phyloP scores from a whole-genome alignment of 805 yeast genomes.

The Lachancea nothofagi region DNA sequence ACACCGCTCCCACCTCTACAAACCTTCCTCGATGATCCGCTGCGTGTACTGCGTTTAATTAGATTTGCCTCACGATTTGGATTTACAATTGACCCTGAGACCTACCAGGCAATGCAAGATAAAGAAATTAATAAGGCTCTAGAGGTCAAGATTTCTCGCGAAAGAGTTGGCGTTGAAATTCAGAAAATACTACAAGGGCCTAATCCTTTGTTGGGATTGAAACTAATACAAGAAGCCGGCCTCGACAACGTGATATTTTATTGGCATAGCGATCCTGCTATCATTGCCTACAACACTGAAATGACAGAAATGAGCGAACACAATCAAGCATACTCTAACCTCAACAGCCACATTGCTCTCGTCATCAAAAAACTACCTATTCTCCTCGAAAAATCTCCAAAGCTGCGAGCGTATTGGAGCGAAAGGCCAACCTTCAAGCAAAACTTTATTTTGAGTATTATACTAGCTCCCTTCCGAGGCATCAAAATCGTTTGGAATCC shows the following conservation, averaged over 20 bases:
- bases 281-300: constrained; percentile 19
- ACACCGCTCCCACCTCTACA: constrained; percentile 83
- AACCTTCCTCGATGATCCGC: constrained; percentile 91
- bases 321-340: constrained; percentile 5
- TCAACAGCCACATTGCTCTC: constrained; percentile 7
- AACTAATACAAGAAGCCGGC: constrained; percentile 48
- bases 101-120: constrained; percentile 60
- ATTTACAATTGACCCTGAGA: constrained; percentile 55
- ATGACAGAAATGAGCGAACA: constrained; percentile 12
- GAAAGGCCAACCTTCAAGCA: constrained; percentile 14
- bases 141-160: constrained; percentile 73
- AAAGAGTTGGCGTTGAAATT: constrained; percentile 82
- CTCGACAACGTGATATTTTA: constrained; percentile 57
- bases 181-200: constrained; percentile 66
- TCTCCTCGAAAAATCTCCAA: constrained; percentile 1
- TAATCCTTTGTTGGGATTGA: constrained; percentile 59
- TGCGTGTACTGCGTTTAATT: constrained; percentile 77
- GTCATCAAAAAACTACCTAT: constrained; percentile 8
- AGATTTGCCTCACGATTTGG: constrained; percentile 79
- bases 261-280: constrained; percentile 27
- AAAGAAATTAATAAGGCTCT: constrained; percentile 54
- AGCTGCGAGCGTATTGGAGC: background rate
- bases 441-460: constrained; percentile 16
- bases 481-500: constrained; percentile 23
- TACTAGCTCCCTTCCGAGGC: constrained; percentile 23